Evolutionary conservation across 768 basidiomycete genomes (phyloP), one percentile per base, ranked within the genome.

Genomic region (Mycena vitilis): DNA sequence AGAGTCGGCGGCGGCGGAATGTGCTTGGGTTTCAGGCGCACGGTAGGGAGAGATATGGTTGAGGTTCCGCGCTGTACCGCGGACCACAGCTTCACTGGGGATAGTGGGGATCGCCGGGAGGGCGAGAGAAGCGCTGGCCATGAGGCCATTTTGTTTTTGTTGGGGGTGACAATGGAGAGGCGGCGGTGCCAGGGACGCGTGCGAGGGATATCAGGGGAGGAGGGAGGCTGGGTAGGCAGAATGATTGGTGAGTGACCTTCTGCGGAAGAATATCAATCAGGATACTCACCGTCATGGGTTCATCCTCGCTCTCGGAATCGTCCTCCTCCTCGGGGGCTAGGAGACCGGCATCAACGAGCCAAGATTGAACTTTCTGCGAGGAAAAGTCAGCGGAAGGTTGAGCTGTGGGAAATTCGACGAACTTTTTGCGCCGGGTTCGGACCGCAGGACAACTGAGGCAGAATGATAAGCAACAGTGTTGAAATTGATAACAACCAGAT

Each of bases 401-500:
- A n/a, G n/a, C n/a, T n/a, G n/a, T n/a, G n/a, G n/a, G n/a, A n/a
- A n/a, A n/a, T n/a, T n/a, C n/a, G n/a, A n/a, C n/a, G 30, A 59
- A 70, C 69, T 44, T 63, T 63, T 34, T 70, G 69, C 8, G 69
- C 49, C 12, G 47, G 2, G 37, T 70, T 70, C 4, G 65, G 69
- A 0, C 69, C 69, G 18, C 61, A 63, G 2, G 60, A 60, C 22
- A 69, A 42, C 63, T 69, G 18, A 12, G 16, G 15, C 30, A 5
- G 30, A 30, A 30, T 30, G 30, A 30, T 30, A 30, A 30, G 30
- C 30, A 30, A 30, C 30, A 2, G 30, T 30, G 30, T 30, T 5
- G 42, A 11, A 4, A 12, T 25, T 53, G 4, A 59, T 40, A n/a
- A 20, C 2, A 44, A 2, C 4, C 2, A 48, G 20, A 47, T 47